These are phyloP conservation scores for Hypoxylon lienhwacheense DNA, from an alignment of 495 filamentous ascomycete genomes.

Conservation along the genomic window DNA sequence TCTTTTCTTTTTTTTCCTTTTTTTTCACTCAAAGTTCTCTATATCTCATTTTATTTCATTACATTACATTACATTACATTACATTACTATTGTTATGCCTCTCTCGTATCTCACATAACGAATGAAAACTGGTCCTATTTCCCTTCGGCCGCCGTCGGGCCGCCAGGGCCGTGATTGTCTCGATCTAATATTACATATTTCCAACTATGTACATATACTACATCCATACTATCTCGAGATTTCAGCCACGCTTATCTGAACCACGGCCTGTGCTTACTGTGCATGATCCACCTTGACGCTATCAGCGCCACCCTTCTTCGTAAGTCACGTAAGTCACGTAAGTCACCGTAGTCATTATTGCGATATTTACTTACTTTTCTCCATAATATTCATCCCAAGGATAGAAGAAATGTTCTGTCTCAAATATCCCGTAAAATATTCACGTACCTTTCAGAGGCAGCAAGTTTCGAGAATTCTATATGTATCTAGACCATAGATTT, in stretches of 20 bases:
- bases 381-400: constrained; percentile 5
- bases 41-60: neutral
- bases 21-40: neutral
- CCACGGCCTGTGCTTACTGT: constrained; percentile 25
- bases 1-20: constrained; percentile 9
- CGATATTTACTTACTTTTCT: constrained; percentile 22
- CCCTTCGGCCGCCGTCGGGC: constrained; percentile 20
- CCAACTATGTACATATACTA: constrained; percentile 2
- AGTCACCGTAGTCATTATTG: constrained; percentile 14
- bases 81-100: no score
- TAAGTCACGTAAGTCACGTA: no score
- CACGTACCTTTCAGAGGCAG: no score
- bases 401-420: constrained; percentile 15
- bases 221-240: neutral
- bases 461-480: no score
- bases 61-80: no score
- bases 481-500: no score
- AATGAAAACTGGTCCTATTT: no score
- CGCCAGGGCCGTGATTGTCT: constrained; percentile 11
- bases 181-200: neutral
- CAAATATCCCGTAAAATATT: no score
- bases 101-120: no score
- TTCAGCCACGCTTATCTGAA: neutral
- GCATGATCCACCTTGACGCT: constrained; percentile 14
- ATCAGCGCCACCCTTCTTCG: constrained; percentile 19